Evolutionary conservation across 1,139 yeast species (phyloP), one percentile per base, ranked within the genome.

Genomic region (Wickerhamomyces sp.): DNA sequence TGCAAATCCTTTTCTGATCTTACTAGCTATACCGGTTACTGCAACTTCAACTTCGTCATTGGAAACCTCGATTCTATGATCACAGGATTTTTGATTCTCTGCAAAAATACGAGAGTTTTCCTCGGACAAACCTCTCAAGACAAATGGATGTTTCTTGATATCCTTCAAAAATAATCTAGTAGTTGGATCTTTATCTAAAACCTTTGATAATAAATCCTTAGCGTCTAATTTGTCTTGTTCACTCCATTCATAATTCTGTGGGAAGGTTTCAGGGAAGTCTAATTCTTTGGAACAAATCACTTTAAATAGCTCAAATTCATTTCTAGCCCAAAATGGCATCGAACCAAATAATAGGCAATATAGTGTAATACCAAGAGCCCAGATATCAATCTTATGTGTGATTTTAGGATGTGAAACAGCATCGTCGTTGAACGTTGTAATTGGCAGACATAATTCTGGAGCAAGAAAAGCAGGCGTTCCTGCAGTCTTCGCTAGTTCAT

Each of bases 321-420:
- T 81, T 35, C 84, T 92, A 0, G 97, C 97, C 56, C 81, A 78
- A 60, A 92, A 94, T 2, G 98, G 98, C 33, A 92, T 76, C 46
- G 74, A 72, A 8, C 99, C 98, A 64, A 86, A 92, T 17, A 92
- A 61, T 32, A 94, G 67, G 60, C 98, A 90, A 59, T 81, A 92
- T 18, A 94, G 67, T 0, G 98, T 92, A 3, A 92, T 90, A 5
- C 99, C 99, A 26, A 90, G 63, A 0, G 98, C 97, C 99, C 99
- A 94, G 15, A 66, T 58, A 36, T 64, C 62, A 28, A 67, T 60
- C 36, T 64, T 66, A 31, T 62, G 58, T 13, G 47, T 47, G 28
- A 52, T 49, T 35, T 58, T 58, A 12, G 58, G 48, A 34, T 57
- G 60, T 21, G 54, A 51, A 24, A 60, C 49, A 28, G 47, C 46